Base-by-base conservation (phyloP, 805 yeast genomes). In the Wickerhamomyces alni region DNA sequence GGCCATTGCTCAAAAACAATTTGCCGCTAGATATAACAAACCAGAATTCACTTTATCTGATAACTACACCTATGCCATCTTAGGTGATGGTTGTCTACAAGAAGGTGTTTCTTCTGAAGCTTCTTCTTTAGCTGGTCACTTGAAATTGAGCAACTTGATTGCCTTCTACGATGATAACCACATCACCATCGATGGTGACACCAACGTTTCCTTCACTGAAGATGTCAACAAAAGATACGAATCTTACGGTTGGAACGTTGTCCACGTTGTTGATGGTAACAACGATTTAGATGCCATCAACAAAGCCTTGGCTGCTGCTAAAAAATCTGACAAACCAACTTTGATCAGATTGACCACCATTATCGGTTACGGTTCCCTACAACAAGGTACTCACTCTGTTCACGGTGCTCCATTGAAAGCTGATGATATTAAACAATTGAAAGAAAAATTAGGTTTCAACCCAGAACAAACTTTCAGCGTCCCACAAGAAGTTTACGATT, bases 21-120 rank as follows among this genome's bases (percentile, higher is more conserved):
- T 86, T 45, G 96, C 94, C 54, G 96, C 96, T 51, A 81, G 82
- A 51, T 91, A 81, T 78, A 88, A 89, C 82, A 87, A 85, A 74
- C 94, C 95, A 55, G 83, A 74, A 58, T 77, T 65, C 67, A 67
- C 75, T 34, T 54, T 91, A 42, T 75, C 89, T 41, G 85, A 87
- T 70, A 76, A 77, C 64, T 77, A 72, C 75, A 80, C 88, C 48
- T 91, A 80, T 69, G 66, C 67, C 54, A 80, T 91, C 72, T 69
- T 89, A 45, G 99, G 99, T 71, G 99, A 91, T 57, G 99, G 98
- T 57, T 91, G 99, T 74, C 75, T 91, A 74, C 83, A 82, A 88
- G 99, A 91, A 74, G 99, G 99, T 77, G 87, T 91, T 48, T 76
- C 96, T 45, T 78, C 93, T 44, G 99, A 91, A 75, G 93, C 96